phyloP scores from a whole-genome alignment of 495 filamentous ascomycete genomes.

The Penicillium taxi region DNA sequence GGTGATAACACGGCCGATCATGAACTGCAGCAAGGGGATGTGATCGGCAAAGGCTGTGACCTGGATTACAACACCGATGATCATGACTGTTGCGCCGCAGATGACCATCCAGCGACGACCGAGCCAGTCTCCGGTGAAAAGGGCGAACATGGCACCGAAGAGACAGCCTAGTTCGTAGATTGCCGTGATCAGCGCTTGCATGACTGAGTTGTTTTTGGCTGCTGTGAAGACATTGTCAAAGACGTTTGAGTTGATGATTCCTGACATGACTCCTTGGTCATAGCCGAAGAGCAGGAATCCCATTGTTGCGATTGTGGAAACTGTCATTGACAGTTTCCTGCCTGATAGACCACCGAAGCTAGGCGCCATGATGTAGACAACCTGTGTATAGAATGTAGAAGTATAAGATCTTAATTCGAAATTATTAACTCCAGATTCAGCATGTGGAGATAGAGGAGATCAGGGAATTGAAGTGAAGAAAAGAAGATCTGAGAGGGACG shows the following conservation, averaged over 20 bases:
- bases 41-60: slow-evolving; percentile 45
- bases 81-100: slow-evolving; percentile 66
- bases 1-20: slow-evolving; percentile 65
- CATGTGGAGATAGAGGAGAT: slow-evolving; percentile 2
- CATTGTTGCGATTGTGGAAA: slow-evolving; percentile 62
- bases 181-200: slow-evolving; percentile 75
- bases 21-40: slow-evolving; percentile 56
- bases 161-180: slow-evolving; percentile 79
- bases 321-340: slow-evolving; percentile 50
- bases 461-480: neutral
- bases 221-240: slow-evolving; percentile 67
- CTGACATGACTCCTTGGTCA: slow-evolving; percentile 62
- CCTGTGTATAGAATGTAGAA: neutral
- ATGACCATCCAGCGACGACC: slow-evolving; percentile 58
- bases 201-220: slow-evolving; percentile 55
- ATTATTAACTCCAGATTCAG: slow-evolving; percentile 2
- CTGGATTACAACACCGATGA: slow-evolving; percentile 71
- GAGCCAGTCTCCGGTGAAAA: slow-evolving; percentile 58
- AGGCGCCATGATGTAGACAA: slow-evolving; percentile 27
- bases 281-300: slow-evolving; percentile 48
- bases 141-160: slow-evolving; percentile 61
- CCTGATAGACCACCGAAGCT: slow-evolving; percentile 57
- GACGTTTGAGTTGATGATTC: slow-evolving; percentile 64
- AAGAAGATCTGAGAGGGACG: slow-evolving; percentile 3
- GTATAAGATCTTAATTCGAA: neutral